Evolutionary conservation across 257 asterid species (phyloP).

Genomic region (Buddleja alternifolia): DNA sequence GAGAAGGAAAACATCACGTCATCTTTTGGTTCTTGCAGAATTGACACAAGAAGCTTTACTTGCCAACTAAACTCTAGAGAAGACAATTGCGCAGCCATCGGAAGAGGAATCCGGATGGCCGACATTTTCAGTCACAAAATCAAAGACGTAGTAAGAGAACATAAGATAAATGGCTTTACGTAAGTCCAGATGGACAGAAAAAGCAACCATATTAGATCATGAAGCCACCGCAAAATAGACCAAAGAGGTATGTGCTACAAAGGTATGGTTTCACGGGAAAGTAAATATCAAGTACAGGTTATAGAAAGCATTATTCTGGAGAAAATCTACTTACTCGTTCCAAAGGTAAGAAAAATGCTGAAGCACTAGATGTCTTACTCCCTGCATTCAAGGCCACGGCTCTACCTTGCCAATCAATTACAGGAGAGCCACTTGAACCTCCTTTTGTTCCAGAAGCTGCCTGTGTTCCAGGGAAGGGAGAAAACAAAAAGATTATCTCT

Average conservation of each 20-base stretch:
- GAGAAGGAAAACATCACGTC: constrained; percentile 19
- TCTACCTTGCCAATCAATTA: constrained; percentile 99
- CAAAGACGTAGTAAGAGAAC: constrained; percentile 13
- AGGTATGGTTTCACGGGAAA: constrained; percentile 12
- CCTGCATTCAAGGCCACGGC: constrained; percentile 99
- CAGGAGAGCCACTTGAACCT: constrained; percentile 99
- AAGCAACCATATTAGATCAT: constrained; percentile 6
- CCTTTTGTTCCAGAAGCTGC: constrained; percentile 99
- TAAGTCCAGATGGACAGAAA: not conserved
- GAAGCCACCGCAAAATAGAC: not conserved
- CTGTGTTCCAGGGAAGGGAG: constrained; percentile 43
- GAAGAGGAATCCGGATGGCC: not conserved
- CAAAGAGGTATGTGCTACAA: constrained; percentile 8
- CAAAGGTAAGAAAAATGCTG: constrained; percentile 97
- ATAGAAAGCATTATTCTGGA: constrained; percentile 19
- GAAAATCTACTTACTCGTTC: constrained; percentile 74
- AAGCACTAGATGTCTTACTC: constrained; percentile 96
- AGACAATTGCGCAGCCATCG: constrained; percentile 1
- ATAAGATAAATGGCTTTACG: not conserved
- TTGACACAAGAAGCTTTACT: not conserved
- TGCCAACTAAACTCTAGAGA: not conserved
- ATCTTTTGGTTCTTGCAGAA: constrained; percentile 14
- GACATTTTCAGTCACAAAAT: not conserved
- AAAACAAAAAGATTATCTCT: constrained; percentile 7
- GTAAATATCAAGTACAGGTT: constrained; percentile 1